phyloP scores from a whole-genome alignment of 306 rosid genomes.

The Pachyrhizus erosus region DNA sequence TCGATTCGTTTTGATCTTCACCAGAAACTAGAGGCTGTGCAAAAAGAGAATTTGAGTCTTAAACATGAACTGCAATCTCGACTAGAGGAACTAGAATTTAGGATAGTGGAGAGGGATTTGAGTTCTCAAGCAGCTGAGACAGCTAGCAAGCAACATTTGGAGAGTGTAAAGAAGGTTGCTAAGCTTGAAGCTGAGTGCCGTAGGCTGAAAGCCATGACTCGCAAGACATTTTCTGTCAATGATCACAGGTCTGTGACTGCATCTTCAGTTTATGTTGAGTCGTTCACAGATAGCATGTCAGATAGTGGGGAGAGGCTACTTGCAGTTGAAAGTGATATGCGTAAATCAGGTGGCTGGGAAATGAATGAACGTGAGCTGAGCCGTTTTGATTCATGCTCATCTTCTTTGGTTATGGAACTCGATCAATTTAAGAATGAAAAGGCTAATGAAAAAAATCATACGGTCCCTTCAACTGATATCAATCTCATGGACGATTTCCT shows the following conservation, averaged over 20 bases:
- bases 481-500: slow-evolving; percentile 92
- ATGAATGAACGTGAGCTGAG: slow-evolving; percentile 51
- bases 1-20: slow-evolving; percentile 52
- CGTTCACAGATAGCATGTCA: slow-evolving; percentile 66
- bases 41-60: slow-evolving; percentile 65
- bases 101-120: slow-evolving; percentile 71
- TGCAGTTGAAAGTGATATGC: slow-evolving; percentile 49
- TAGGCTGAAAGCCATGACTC: slow-evolving; percentile 59
- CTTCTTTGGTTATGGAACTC: slow-evolving; percentile 48
- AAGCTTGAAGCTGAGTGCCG: slow-evolving; percentile 86
- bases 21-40: slow-evolving; percentile 54
- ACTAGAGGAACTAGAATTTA: slow-evolving; percentile 63
- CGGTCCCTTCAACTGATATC: slow-evolving; percentile 64
- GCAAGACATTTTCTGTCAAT: slow-evolving; percentile 51
- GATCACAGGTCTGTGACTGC: slow-evolving; percentile 53
- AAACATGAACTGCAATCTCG: slow-evolving; percentile 65
- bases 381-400: slow-evolving; percentile 50
- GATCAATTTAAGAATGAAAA: slow-evolving; percentile 53
- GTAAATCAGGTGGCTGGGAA: slow-evolving; percentile 46
- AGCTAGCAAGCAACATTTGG: slow-evolving; percentile 80
- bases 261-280: slow-evolving; percentile 60
- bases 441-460: slow-evolving; percentile 38
- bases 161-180: slow-evolving; percentile 67
- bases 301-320: slow-evolving; percentile 64
- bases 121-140: slow-evolving; percentile 79